Evolutionary conservation across 2,329 filamentous ascomycete genomes (phyloP), one percentile per base, ranked within the genome.

Genomic region (Penicillium hesseltinei): DNA sequence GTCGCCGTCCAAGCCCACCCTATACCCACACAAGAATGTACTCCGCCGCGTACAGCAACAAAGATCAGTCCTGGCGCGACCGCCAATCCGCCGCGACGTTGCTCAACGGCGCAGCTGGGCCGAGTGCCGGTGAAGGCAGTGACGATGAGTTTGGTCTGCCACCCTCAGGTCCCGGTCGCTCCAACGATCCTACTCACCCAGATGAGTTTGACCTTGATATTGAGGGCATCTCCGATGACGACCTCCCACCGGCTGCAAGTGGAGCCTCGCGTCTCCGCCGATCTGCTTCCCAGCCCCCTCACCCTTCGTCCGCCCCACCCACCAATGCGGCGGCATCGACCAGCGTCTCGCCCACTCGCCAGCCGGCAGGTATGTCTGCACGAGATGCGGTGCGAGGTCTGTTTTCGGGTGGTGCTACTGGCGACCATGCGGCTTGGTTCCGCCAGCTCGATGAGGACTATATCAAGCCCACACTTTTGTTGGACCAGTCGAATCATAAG

Each of bases 361-460:
- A 47, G 44, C 61, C 64, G n/a, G 55, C 61, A 8, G 64, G 82
- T 42, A 78, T 91, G n/a, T 90, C 85, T 29, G 90, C 90, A 11
- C 84, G 86, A 21, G 89, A 86, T 31, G 89, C 92, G 0, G 86
- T 97, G 57, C 86, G 87, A 56, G 89, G 93, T 70, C 80, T 99
- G 9, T 86, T 96, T 65, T 90, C 84, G 27, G 85, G 86, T 1
- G 83, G 89, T 17, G 69, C 73, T 4, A 84, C 89, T 0, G 91
- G 96, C 50, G 94, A 99, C 72, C 92, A 95, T 44, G 89, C 90
- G 10, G 91, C 89, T 45, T 85, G 95, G 77, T 96, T 99, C 75
- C 88, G 87, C 65, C 92, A 96, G 76, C 79, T 99, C 59, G 94
- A 99, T 73, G 94, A 99, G 75, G 91, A 92, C 59, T 97, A 92